Conservation (phyloP, 345 rosid genomes). For the Mercurialis annua region DNA sequence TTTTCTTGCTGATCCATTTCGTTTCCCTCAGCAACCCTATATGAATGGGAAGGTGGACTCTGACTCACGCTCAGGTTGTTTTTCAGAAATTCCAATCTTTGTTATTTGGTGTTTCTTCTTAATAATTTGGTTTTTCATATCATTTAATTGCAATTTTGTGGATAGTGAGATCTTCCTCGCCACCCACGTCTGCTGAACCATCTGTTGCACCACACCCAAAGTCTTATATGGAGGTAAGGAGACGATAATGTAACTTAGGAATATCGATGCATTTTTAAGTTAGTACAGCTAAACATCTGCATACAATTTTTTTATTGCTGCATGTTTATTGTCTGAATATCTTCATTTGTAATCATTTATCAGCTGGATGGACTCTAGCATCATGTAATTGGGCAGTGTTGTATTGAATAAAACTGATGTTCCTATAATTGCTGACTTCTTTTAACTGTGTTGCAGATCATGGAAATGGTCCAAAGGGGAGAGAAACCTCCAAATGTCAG, state of each 20-base stretch:
- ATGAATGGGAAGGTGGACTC: constrained; percentile 54
- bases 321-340: background rate
- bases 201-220: constrained; percentile 71
- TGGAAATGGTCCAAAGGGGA: constrained; percentile 94
- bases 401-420: constrained; percentile 7
- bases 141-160: constrained; percentile 25
- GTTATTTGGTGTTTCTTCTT: constrained; percentile 15
- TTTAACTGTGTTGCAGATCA: constrained; percentile 51
- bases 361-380: background rate
- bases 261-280: background rate
- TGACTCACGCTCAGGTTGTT: constrained; percentile 63
- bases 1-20: constrained; percentile 12
- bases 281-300: background rate
- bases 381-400: background rate
- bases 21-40: constrained; percentile 44
- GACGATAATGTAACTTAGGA: background rate
- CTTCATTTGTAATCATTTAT: background rate
- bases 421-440: constrained; percentile 2
- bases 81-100: constrained; percentile 10
- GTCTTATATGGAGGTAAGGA: constrained; percentile 87
- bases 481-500: constrained; percentile 89
- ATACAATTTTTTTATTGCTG: background rate
- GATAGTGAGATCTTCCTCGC: constrained; percentile 78
- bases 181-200: constrained; percentile 51
- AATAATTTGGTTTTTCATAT: constrained; percentile 8